phyloP scores from a whole-genome alignment of 2,329 filamentous ascomycete species.

The Fusarium humuli region DNA sequence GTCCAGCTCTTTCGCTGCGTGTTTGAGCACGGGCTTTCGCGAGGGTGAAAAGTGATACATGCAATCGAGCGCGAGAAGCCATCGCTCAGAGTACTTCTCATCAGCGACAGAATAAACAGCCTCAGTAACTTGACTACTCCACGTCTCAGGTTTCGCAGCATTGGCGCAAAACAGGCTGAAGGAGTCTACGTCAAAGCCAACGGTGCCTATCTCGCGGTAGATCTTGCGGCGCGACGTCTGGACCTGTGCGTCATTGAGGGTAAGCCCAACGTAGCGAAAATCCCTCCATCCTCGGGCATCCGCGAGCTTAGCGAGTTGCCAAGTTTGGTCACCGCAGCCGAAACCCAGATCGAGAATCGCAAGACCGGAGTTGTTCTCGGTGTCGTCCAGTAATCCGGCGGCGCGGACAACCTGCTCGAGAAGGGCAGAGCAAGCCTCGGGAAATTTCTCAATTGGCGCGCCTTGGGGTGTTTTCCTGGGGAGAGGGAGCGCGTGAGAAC shows the following conservation, averaged over 20 bases:
- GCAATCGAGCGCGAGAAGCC: conserved; percentile 67
- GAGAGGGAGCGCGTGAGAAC: neutral
- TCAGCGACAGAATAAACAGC: conserved; percentile 47
- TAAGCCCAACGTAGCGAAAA: conserved; percentile 65
- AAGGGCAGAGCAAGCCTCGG: conserved; percentile 62
- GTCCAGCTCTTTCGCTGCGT: conserved; percentile 54
- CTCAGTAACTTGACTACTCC: conserved; percentile 48
- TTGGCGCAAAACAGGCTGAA: conserved; percentile 61
- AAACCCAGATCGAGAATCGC: conserved; percentile 66
- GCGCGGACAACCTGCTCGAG: conserved; percentile 59
- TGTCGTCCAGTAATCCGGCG: conserved; percentile 53
- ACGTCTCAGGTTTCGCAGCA: conserved; percentile 60
- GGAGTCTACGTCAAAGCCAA: conserved; percentile 22
- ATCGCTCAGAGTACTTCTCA: conserved; percentile 51
- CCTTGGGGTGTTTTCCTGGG: conserved; percentile 49
- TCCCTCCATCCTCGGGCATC: conserved; percentile 33
- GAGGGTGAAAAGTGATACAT: conserved; percentile 69
- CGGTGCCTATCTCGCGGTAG: conserved; percentile 36
- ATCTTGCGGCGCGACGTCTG: conserved; percentile 51
- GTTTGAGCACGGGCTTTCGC: conserved; percentile 58
- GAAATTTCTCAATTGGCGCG: conserved; percentile 52
- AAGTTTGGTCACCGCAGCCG: conserved; percentile 69
- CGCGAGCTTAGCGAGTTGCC: conserved; percentile 55
- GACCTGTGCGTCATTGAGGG: conserved; percentile 60
- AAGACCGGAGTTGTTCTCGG: conserved; percentile 31